Base-by-base conservation (phyloP, 2,329 filamentous ascomycete genomes). In the Ceratocystis variospora region DNA sequence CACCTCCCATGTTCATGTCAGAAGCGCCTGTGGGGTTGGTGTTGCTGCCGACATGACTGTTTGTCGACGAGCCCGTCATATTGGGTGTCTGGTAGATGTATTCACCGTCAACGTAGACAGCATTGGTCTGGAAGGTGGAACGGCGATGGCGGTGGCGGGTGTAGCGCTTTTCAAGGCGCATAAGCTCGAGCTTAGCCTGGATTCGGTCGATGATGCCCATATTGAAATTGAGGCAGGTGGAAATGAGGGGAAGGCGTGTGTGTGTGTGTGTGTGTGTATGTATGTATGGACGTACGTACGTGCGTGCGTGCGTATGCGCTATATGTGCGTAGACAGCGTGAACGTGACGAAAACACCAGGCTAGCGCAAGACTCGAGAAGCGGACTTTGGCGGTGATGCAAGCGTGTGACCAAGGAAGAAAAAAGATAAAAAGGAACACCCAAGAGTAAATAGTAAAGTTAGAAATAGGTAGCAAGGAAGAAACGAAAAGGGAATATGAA, bases 121-220 rank as follows among this genome's bases (percentile, higher is more conserved):
- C 93, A 72, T 90, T 91, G 73, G 89, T 91, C 73, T 88, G 86
- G 76, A 96, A 96, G 68, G 89, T 94, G 65, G 87, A 92, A 75
- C 93, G 90, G 71, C 93, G 89, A 72, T 85, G 78, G 72, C 93
- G 90, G 74, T 90, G 88, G 73, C 88, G 88, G 63, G 92, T 95
- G 80, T 97, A 97, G 72, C 90, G 88, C 79, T 96, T 88, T 79
- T 97, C 93, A 71, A 97, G 87, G 62, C 91, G 89, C 81, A 96
- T 94, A 73, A 97, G 85, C 80, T 97, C 91, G 72, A 95, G 80
- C 80, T 88, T 84, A 68, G 83, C 81, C 71, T 86, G 81, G 74
- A 86, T 81, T 74, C 81, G 80, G 68, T 83, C 80, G 71, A 87
- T 73, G 72, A 86, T 73, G 71, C 78, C 79, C 79, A 81, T 81